These are phyloP conservation scores for Papiliotrema flavescens DNA, from an alignment of 1,284 basidiomycete genomes.

Conservation along the genomic window DNA sequence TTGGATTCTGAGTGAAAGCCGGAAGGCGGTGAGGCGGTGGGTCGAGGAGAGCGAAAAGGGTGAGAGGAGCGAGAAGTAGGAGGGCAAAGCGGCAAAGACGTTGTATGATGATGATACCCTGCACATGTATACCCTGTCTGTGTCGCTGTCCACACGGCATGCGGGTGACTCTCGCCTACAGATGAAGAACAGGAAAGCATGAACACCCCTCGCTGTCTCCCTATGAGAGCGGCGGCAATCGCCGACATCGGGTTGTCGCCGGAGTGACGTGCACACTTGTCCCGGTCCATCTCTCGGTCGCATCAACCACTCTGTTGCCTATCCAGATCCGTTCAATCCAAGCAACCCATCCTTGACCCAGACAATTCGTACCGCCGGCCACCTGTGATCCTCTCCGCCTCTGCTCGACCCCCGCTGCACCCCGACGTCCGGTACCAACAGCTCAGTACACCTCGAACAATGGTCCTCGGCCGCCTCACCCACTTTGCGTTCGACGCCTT, in stretches of 20 bases:
- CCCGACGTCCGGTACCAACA: background rate
- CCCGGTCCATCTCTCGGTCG: too few species aligned
- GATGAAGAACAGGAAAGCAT: too few species aligned
- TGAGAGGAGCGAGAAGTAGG: background rate
- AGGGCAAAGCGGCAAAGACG: background rate
- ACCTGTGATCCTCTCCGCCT: background rate
- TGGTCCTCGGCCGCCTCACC: slow-evolving; percentile 74
- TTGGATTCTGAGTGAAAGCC: slow-evolving; percentile 53
- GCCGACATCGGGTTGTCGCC: background rate
- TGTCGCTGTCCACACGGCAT: background rate
- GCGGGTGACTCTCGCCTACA: too few species aligned
- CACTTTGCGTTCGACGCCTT: slow-evolving; percentile 85
- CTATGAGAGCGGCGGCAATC: too few species aligned
- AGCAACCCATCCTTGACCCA: background rate
- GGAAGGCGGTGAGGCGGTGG: slow-evolving; percentile 50
- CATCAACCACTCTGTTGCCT: too few species aligned
- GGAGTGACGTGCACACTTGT: background rate
- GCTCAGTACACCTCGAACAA: slow-evolving; percentile 35
- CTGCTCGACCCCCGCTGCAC: background rate
- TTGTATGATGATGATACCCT: slow-evolving; percentile 1
- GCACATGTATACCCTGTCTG: slow-evolving; percentile 4
- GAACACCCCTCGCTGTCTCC: too few species aligned
- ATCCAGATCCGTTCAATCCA: background rate
- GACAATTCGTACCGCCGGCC: background rate
- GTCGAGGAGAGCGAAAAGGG: slow-evolving; percentile 51